Evolutionary conservation across 495 filamentous ascomycete species (phyloP), one percentile per base, ranked within the genome.

Genomic region (Aspergillus campestris): DNA sequence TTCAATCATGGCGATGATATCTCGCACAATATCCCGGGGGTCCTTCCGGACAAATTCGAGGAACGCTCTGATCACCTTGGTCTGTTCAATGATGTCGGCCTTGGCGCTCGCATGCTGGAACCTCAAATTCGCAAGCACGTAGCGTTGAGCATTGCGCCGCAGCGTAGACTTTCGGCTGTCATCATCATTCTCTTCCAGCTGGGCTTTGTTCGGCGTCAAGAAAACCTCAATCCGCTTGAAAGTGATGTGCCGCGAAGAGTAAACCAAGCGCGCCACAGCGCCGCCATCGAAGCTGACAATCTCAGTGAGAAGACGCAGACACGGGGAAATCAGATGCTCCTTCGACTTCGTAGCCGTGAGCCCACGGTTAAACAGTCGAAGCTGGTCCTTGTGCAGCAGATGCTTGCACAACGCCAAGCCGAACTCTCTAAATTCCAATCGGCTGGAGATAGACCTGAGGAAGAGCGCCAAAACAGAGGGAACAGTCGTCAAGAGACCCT

Each of bases 311-410:
- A 96, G 70, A 46, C 88, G 77, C 36, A 96, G 61, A 34, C 81
- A 86, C 0, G 89, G 87, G 3, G 84, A 89, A 48, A 96, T 89
- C 34, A 94, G 67, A 65, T 85, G 84, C 31, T 90, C 84, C 55
- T 91, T 94, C 3, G 74, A 69, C 57, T 84, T 87, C 3, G 78
- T 76, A 4, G 84, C 80, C 2, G 80, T 82, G 42, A 94, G 58
- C 37, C 82, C 84, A 44, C 81, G 78, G 31, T 82, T 77, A 30
- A 95, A 70, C 8, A 91, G 69, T 47, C 83, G 79, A 38, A 85
- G 68, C 43, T 90, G 83, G 7, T 80, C 77, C 53, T 81, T 82
- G 45, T 85, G 80, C 32, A 95, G 61, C 28, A 94, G 58, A 34
- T 81, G 79, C 48, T 82, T 79, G 67, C 87, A 86, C 24, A 95